Evolutionary conservation across 768 basidiomycete genomes (phyloP).

Genomic region (Boletus huronensis): DNA sequence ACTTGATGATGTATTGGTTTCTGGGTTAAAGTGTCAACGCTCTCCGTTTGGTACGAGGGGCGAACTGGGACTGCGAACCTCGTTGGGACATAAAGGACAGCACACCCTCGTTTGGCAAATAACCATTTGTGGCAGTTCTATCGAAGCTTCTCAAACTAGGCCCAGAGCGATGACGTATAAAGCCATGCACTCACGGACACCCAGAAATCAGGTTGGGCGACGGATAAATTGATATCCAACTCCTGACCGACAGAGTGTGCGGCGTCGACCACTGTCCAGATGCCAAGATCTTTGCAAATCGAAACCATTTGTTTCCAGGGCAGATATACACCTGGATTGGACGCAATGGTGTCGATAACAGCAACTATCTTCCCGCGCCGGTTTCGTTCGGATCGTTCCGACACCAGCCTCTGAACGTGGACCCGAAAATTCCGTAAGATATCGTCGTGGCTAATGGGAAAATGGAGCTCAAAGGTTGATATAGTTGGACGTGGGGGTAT

Average conservation of each 20-base stretch:
- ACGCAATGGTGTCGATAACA: background rate
- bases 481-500: slow-evolving; percentile 41
- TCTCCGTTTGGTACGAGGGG: background rate
- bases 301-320: background rate
- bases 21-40: background rate
- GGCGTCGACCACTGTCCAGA: background rate
- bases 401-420: background rate
- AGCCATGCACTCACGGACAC: background rate
- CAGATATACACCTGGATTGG: background rate
- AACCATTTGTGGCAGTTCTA: background rate
- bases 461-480: background rate
- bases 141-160: background rate
- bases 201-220: background rate
- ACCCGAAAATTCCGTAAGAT: background rate
- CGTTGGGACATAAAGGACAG: background rate
- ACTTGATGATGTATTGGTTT: background rate
- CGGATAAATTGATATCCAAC: background rate
- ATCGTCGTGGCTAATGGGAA: background rate
- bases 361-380: background rate
- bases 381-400: background rate
- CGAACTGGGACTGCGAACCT: background rate
- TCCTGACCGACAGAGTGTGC: background rate
- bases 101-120: background rate
- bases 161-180: background rate
- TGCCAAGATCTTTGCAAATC: background rate